Conservation (phyloP, 495 filamentous ascomycete genomes). For the Trichocladium uniseriatum region DNA sequence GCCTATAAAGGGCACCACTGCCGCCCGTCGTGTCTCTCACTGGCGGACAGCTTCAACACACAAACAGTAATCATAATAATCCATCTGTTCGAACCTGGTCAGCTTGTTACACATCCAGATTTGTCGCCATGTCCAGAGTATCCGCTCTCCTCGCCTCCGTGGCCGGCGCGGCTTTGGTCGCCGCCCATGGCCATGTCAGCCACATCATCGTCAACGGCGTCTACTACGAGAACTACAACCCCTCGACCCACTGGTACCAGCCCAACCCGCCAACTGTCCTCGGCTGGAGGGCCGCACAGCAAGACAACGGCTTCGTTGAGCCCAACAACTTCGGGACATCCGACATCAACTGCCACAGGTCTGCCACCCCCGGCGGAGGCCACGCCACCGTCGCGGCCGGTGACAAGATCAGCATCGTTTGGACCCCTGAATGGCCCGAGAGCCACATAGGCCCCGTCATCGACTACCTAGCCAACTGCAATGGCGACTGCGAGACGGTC, state of each 20-base stretch:
- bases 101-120: neutral
- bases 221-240: constrained; percentile 39
- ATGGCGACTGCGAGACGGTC: constrained; percentile 55
- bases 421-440: constrained; percentile 38
- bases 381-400: constrained; percentile 38
- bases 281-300: constrained; percentile 46
- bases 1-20: too few species aligned
- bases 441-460: constrained; percentile 55
- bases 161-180: constrained; percentile 43
- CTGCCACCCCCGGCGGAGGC: constrained; percentile 29
- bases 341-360: constrained; percentile 46
- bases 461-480: constrained; percentile 67
- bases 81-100: too few species aligned
- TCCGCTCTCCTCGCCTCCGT: constrained; percentile 35
- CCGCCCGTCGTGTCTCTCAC: too few species aligned
- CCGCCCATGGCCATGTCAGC: constrained; percentile 53
- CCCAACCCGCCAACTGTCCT: constrained; percentile 40
- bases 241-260: constrained; percentile 30
- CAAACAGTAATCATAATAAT: too few species aligned
- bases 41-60: too few species aligned
- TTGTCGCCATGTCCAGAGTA: constrained; percentile 17
- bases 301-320: constrained; percentile 53
- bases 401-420: constrained; percentile 35
- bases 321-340: constrained; percentile 33
- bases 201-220: constrained; percentile 51